Percentiles rank a stretch among this genome's conserved stretches.
Conservation (phyloP, 768 basidiomycete species). For the Scleroderma bovista region DNA sequence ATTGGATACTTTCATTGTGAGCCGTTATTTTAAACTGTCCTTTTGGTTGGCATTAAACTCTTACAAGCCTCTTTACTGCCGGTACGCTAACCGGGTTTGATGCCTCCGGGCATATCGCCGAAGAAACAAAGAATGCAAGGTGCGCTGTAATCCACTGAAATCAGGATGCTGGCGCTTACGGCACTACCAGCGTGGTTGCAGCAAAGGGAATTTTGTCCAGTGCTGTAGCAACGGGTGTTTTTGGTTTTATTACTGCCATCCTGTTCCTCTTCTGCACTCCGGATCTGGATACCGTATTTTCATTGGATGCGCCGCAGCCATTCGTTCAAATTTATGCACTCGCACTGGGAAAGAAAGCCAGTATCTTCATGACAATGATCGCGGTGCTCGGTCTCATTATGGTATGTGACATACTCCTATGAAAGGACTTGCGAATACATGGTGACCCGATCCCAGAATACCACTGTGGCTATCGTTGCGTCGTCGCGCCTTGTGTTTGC, state of each 20-base stretch:
- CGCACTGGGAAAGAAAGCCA: slow-evolving; percentile 73
- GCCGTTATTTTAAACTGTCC: slow-evolving; percentile 15
- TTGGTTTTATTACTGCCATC: slow-evolving; percentile 77
- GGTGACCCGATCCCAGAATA: slow-evolving; percentile 48
- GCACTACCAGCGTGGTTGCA: slow-evolving; percentile 54
- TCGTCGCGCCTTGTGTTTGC: slow-evolving; percentile 87
- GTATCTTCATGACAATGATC: slow-evolving; percentile 83
- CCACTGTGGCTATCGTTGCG: slow-evolving; percentile 82
- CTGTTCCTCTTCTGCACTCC: slow-evolving; percentile 84
- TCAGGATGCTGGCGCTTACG: not conserved
- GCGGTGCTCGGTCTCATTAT: slow-evolving; percentile 82
- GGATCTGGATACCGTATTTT: slow-evolving; percentile 67
- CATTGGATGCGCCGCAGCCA: slow-evolving; percentile 80
- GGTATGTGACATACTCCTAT: slow-evolving; percentile 37
- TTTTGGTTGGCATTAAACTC: not conserved
- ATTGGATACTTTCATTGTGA: slow-evolving; percentile 86
- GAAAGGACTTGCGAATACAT: not conserved
- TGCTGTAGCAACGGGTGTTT: slow-evolving; percentile 68
- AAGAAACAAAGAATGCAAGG: slow-evolving; percentile 83
- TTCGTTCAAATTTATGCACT: slow-evolving; percentile 86
- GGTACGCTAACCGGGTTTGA: slow-evolving; percentile 91
- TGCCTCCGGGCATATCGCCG: slow-evolving; percentile 81
- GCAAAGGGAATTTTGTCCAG: slow-evolving; percentile 79
- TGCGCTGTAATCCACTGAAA: slow-evolving; percentile 14
- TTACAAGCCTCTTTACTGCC: slow-evolving; percentile 73